These are phyloP conservation scores for Leccinum ochraceum DNA, from an alignment of 768 basidiomycete genomes.

Conservation along the genomic window DNA sequence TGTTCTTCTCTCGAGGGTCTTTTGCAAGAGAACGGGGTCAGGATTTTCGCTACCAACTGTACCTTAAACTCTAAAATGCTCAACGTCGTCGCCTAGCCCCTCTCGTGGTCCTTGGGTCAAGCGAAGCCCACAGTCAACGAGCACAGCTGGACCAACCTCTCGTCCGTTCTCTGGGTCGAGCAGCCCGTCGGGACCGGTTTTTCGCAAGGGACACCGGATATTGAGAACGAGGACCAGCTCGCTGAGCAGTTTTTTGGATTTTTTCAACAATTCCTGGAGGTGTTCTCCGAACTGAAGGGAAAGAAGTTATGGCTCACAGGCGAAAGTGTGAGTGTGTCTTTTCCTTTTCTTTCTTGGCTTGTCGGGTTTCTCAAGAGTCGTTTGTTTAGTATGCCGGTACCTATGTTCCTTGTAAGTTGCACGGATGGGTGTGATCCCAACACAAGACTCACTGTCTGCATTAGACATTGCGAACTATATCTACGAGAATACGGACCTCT, in stretches of 20 bases:
- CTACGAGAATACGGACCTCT: slow-evolving; percentile 51
- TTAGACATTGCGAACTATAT: slow-evolving; percentile 77
- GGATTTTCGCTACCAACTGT: slow-evolving; percentile 26
- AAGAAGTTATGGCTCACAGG: slow-evolving; percentile 72
- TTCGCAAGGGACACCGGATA: slow-evolving; percentile 67
- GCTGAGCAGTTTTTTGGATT: slow-evolving; percentile 58
- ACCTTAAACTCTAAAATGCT: slow-evolving; percentile 12
- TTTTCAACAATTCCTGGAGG: slow-evolving; percentile 71
- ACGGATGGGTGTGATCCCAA: slow-evolving; percentile 29
- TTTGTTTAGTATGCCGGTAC: slow-evolving; percentile 64
- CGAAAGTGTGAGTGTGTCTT: slow-evolving; percentile 60
- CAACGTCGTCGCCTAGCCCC: slow-evolving; percentile 46
- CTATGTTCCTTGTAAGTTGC: slow-evolving; percentile 57
- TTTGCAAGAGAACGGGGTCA: slow-evolving; percentile 73
- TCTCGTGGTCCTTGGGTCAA: slow-evolving; percentile 64
- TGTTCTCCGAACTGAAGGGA: slow-evolving; percentile 71
- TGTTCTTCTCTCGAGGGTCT: slow-evolving; percentile 74
- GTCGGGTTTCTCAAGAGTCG: background rate
- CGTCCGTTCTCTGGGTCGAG: slow-evolving; percentile 73
- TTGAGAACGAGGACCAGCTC: slow-evolving; percentile 56
- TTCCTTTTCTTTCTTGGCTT: background rate
- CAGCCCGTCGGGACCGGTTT: slow-evolving; percentile 82
- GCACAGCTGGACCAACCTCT: slow-evolving; percentile 79
- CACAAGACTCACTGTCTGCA: background rate
- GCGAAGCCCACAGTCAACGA: slow-evolving; percentile 65